Base-by-base conservation (phyloP, 2,329 filamentous ascomycete species). In the Diaporthe sp. region DNA sequence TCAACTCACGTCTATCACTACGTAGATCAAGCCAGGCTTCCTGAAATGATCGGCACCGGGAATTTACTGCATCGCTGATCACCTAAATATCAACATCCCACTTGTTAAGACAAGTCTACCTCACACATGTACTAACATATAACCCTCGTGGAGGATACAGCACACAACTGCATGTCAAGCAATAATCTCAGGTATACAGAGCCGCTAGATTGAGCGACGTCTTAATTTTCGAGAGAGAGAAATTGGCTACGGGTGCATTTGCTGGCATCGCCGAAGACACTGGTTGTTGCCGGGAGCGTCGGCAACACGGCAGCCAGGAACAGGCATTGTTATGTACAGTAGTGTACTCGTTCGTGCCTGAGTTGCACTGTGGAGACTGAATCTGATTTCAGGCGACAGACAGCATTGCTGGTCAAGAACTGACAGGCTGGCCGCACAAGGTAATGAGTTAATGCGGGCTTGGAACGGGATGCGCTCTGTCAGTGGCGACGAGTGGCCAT, bases 1-100 rank as follows among this genome's bases (percentile, higher is more conserved):
- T 25, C 12, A n/a, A 22, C 17, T 22, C 15, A 27, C 27, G 4
- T 37, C 44, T 12, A 35, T 51, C n/a, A 51, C 12, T 47, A 50
- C 4, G 1, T 27, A 51, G 32, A 66, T 17, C 44, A 27, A 25
- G 22, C n/a, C 30, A 12, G 22, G 63, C 44, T 51, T 66, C 63
- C 63, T 44, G 32, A 25, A 2, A 51, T 66, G 63, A 66, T 66
- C 63, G n/a, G 32, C 44, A n/a, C 22, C 30, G 63, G 44, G 63
- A 37, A 37, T 51, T 7, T 66, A 25, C 44, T 66, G 30, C 22
- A 1, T 25, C n/a, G 63, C 30, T 50, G 61, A 66, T 66, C 61
- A 51, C 44, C 39, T 30, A 22, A 10, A 42, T 10, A 63, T 30
- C 8, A 9, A 47, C 6, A 19, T 44, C 27, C 5, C 42, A 17